Conservation (phyloP, 2,329 filamentous ascomycete genomes). For the Lanzia echinophila region DNA sequence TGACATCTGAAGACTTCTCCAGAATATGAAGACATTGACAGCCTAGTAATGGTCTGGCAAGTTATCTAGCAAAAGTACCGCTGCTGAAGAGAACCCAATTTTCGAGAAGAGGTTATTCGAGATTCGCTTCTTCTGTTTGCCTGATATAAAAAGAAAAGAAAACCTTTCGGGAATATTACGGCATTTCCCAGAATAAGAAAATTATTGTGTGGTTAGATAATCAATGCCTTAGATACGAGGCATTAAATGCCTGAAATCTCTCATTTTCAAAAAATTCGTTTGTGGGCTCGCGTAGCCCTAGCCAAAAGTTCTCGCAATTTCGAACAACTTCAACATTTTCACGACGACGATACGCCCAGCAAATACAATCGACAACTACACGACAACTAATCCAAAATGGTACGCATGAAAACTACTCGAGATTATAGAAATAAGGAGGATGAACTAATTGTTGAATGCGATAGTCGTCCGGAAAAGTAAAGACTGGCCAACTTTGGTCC, state of each 20-base stretch:
- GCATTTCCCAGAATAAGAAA: too few species aligned
- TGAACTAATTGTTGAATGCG: slow-evolving; percentile 32
- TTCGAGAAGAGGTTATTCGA: too few species aligned
- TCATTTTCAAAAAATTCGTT: slow-evolving; percentile 8
- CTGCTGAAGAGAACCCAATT: too few species aligned
- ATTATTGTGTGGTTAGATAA: too few species aligned
- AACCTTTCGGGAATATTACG: too few species aligned
- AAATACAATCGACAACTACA: slow-evolving; percentile 12
- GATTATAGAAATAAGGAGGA: slow-evolving; percentile 1
- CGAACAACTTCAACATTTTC: slow-evolving; percentile 10
- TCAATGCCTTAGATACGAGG: background rate
- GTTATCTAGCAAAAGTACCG: too few species aligned
- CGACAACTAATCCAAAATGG: slow-evolving; percentile 10
- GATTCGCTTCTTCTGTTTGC: too few species aligned
- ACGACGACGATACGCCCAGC: slow-evolving; percentile 12
- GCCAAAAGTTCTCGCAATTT: slow-evolving; percentile 7
- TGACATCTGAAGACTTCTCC: too few species aligned
- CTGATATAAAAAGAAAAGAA: too few species aligned
- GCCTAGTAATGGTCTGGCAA: too few species aligned
- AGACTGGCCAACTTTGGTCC: slow-evolving; percentile 93
- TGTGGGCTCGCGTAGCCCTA: slow-evolving; percentile 10
- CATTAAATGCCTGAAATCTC: background rate
- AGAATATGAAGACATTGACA: too few species aligned
- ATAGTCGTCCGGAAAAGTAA: slow-evolving; percentile 67
- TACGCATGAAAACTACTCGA: slow-evolving; percentile 1